phyloP scores from a whole-genome alignment of 140 eudicot genomes.

The Flaveria floridana region DNA sequence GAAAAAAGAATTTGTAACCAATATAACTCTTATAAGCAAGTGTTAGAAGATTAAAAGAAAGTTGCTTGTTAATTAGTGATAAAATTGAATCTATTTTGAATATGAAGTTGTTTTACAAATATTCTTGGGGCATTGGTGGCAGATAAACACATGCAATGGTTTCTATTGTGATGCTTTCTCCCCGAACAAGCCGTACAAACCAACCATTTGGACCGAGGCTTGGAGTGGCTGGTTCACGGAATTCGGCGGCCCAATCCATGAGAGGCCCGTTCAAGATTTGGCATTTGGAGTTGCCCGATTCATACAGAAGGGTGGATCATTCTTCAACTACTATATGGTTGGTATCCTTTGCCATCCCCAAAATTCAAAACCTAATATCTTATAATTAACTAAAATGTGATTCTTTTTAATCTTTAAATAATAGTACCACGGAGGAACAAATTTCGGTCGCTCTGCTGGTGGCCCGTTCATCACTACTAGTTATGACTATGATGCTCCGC shows the following conservation, averaged over 20 bases:
- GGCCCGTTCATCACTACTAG: conserved; percentile 96
- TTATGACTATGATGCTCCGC: conserved; percentile 98
- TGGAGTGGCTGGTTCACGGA: conserved; percentile 76
- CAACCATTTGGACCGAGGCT: conserved; percentile 58
- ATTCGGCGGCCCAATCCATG: conserved; percentile 77
- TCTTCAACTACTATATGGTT: conserved; percentile 92
- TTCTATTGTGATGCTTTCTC: conserved; percentile 55
- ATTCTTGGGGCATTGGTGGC: conserved; percentile 17
- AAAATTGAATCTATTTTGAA: neutral
- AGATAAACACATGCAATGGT: conserved; percentile 70
- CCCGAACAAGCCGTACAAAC: conserved; percentile 55
- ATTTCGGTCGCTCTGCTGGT: conserved; percentile 93
- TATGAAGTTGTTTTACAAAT: neutral
- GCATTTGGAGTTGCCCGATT: conserved; percentile 92
- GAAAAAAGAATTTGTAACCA: neutral
- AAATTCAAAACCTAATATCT: neutral
- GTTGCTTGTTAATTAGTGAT: neutral
- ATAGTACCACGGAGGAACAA: conserved; percentile 96
- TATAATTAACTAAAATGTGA: neutral
- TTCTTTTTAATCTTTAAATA: neutral
- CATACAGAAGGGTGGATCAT: conserved; percentile 87
- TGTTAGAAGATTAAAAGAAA: neutral
- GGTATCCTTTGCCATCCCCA: conserved; percentile 5
- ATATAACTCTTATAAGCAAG: neutral
- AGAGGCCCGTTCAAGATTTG: conserved; percentile 92